Conservation (phyloP, 768 basidiomycete species). For the Tulasnella sp. region DNA sequence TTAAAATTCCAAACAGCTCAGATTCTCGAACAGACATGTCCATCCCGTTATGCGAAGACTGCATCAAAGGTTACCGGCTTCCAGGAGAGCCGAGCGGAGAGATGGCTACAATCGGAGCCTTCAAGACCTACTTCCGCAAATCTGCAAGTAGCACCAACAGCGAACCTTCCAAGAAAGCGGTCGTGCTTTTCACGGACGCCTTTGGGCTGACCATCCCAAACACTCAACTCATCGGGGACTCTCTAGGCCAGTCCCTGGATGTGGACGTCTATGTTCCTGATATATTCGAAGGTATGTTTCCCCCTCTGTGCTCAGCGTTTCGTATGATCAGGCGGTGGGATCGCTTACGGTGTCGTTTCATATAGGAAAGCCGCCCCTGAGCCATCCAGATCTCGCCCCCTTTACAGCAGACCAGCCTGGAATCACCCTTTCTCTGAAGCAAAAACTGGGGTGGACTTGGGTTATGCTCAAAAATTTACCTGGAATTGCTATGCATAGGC, state of each 20-base stretch:
- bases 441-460: constrained; percentile 30
- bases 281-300: constrained; percentile 53
- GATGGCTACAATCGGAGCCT: constrained; percentile 2
- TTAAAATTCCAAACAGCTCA: too few relatives aligned
- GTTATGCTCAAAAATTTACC: constrained; percentile 32
- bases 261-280: constrained; percentile 68
- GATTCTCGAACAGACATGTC: background rate
- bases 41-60: constrained; percentile 10
- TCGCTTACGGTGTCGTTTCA: background rate
- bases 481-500: background rate
- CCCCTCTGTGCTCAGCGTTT: too few relatives aligned
- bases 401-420: constrained; percentile 23
- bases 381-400: constrained; percentile 13
- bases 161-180: constrained; percentile 36
- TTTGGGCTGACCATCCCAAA: constrained; percentile 55
- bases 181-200: constrained; percentile 53
- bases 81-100: constrained; percentile 21
- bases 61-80: background rate
- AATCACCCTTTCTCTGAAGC: constrained; percentile 26
- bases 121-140: background rate
- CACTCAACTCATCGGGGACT: constrained; percentile 55
- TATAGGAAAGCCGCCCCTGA: constrained; percentile 24
- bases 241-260: constrained; percentile 44
- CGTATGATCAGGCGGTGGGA: background rate
- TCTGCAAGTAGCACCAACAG: background rate